Conservation (phyloP, 495 filamentous ascomycete genomes). For the Aspergillus panamensis region DNA sequence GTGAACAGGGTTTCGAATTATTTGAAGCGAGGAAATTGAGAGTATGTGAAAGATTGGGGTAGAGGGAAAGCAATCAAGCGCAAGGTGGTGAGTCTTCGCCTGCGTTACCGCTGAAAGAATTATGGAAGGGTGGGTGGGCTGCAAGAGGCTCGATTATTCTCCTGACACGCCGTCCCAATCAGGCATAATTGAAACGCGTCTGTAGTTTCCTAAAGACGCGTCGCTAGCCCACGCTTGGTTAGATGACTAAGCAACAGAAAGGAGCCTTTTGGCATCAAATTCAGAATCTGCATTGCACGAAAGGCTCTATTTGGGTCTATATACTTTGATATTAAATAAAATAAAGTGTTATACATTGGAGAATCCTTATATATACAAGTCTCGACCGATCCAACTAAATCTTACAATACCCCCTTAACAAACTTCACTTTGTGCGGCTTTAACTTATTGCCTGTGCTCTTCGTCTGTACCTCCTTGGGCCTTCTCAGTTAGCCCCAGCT, state of each 20-base stretch:
- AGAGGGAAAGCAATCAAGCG: not conserved
- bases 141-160: slow-evolving; percentile 25
- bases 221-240: slow-evolving; percentile 4
- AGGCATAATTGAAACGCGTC: slow-evolving; percentile 43
- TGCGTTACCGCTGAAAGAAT: slow-evolving; percentile 7
- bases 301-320: slow-evolving; percentile 2
- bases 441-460: slow-evolving; percentile 3
- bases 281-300: too few species aligned
- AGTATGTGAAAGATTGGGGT: not conserved
- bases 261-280: too few species aligned
- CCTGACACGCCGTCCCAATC: slow-evolving; percentile 30
- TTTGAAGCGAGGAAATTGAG: not conserved
- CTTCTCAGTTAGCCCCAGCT: not conserved
- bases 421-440: not conserved
- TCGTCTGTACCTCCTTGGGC: slow-evolving; percentile 1
- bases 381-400: not conserved
- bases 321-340: not conserved
- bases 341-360: slow-evolving; percentile 16
- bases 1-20: not conserved
- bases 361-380: slow-evolving; percentile 14
- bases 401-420: not conserved
- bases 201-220: slow-evolving; percentile 17
- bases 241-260: slow-evolving; percentile 16
- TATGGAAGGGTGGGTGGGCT: slow-evolving; percentile 23
- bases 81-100: slow-evolving; percentile 1